Percentiles rank a stretch among this genome's conserved stretches.
phyloP scores from a whole-genome alignment of 768 basidiomycete species.

The Podaxis sp. region DNA sequence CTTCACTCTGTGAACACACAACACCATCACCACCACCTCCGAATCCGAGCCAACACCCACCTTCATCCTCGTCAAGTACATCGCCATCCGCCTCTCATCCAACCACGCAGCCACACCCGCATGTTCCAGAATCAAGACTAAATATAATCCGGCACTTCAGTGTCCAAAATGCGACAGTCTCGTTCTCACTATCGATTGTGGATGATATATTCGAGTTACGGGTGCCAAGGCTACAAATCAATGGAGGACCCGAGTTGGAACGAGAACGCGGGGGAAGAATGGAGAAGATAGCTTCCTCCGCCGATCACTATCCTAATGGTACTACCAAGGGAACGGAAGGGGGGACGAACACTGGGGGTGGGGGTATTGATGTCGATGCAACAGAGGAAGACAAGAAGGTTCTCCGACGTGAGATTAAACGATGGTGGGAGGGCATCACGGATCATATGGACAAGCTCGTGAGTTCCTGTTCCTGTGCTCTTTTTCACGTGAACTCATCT shows the following conservation, averaged over 20 bases:
- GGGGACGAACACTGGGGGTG: background rate
- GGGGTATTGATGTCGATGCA: slow-evolving; percentile 12
- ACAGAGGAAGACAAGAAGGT: slow-evolving; percentile 42
- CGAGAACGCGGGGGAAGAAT: background rate
- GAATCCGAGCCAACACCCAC: background rate
- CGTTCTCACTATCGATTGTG: slow-evolving; percentile 43
- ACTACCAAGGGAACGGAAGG: background rate
- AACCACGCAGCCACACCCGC: background rate
- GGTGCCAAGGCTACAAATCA: slow-evolving; percentile 59
- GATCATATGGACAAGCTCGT: slow-evolving; percentile 63
- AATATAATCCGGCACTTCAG: slow-evolving; percentile 44
- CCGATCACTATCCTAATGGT: background rate
- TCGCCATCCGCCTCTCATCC: background rate
- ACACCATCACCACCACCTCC: slow-evolving; percentile 25
- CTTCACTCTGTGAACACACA: slow-evolving; percentile 53
- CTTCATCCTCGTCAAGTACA: background rate
- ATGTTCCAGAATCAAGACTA: slow-evolving; percentile 29
- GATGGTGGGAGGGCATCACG: slow-evolving; percentile 65
- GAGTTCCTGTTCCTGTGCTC: slow-evolving; percentile 21
- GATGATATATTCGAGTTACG: slow-evolving; percentile 62
- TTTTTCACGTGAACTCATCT: background rate
- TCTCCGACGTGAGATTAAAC: slow-evolving; percentile 58
- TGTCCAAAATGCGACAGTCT: slow-evolving; percentile 28
- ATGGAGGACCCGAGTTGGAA: slow-evolving; percentile 23
- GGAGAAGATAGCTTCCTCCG: background rate